These are phyloP conservation scores for Ogataea parapolymorpha DNA, from an alignment of 805 yeast species.

Conservation along the genomic window DNA sequence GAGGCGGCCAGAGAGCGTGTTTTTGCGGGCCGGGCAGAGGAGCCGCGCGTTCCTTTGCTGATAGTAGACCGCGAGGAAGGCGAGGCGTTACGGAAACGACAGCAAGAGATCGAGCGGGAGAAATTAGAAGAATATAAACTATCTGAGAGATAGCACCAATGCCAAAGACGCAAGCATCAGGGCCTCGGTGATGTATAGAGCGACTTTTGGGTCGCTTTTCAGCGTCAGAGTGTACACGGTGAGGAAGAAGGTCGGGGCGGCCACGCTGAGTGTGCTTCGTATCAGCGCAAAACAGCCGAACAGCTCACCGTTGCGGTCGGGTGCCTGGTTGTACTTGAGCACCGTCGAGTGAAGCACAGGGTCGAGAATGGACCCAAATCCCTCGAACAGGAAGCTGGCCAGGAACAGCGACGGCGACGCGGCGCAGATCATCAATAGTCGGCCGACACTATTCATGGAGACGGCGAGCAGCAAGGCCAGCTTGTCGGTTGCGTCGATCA, in stretches of 20 bases:
- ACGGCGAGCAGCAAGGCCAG: constrained; percentile 30
- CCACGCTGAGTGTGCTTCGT: constrained; percentile 46
- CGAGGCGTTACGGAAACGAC: constrained; percentile 16
- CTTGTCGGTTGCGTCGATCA: constrained; percentile 46
- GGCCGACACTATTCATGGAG: constrained; percentile 38
- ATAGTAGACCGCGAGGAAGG: constrained; percentile 31
- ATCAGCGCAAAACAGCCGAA: constrained; percentile 68
- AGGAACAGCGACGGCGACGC: constrained; percentile 31
- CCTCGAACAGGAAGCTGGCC: constrained; percentile 35
- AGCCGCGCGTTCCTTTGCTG: constrained; percentile 25
- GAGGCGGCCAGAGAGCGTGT: constrained; percentile 18
- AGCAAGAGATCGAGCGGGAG: constrained; percentile 6
- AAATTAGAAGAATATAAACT: not conserved
- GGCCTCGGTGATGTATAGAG: constrained; percentile 28
- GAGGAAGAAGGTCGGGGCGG: constrained; percentile 48
- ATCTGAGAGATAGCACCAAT: constrained; percentile 3
- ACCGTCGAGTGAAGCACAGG: constrained; percentile 61
- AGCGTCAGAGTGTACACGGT: constrained; percentile 46
- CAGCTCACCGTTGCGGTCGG: constrained; percentile 61
- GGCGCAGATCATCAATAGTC: constrained; percentile 35
- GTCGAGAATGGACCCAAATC: constrained; percentile 48
- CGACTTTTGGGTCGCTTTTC: constrained; percentile 35
- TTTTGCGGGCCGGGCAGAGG: constrained; percentile 8
- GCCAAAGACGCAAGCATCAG: constrained; percentile 2
- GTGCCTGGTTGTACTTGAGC: constrained; percentile 54